phyloP scores from a whole-genome alignment of 2,329 filamentous ascomycete genomes.

The Fusarium temperatum region DNA sequence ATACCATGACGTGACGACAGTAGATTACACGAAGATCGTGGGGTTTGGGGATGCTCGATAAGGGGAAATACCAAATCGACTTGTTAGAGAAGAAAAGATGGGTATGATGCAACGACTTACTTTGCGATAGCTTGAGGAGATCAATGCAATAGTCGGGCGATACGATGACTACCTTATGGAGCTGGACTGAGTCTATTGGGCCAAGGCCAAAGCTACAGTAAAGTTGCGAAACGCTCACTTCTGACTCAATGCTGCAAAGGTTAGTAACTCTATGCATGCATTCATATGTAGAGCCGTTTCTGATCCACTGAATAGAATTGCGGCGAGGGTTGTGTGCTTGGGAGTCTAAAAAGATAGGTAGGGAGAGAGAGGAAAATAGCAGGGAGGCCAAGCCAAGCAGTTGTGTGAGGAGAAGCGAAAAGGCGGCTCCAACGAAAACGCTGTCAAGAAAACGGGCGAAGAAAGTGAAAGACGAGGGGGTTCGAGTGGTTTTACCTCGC shows the following conservation, averaged over 20 bases:
- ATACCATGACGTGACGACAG: slow-evolving; percentile 38
- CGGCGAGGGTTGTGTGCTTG: neutral
- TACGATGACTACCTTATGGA: slow-evolving; percentile 14
- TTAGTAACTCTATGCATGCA: slow-evolving; percentile 34
- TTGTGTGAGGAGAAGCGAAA: slow-evolving; percentile 36
- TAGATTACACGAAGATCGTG: slow-evolving; percentile 26
- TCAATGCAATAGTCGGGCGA: slow-evolving; percentile 30
- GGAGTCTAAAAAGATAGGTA: neutral
- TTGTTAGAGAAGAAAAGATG: neutral
- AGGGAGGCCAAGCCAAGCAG: slow-evolving; percentile 10
- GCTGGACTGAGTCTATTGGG: slow-evolving; percentile 18
- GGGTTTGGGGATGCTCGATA: slow-evolving; percentile 14
- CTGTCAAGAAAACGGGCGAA: slow-evolving; percentile 25
- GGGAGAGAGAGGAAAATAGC: neutral
- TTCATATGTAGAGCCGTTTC: slow-evolving; percentile 27
- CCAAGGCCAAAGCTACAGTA: slow-evolving; percentile 26
- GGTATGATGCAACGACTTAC: slow-evolving; percentile 27
- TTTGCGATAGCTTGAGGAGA: slow-evolving; percentile 15
- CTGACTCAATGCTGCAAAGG: slow-evolving; percentile 31
- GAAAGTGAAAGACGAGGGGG: slow-evolving; percentile 35
- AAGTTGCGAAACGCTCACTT: slow-evolving; percentile 32
- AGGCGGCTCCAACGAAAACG: slow-evolving; percentile 30
- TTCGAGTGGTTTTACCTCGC: slow-evolving; percentile 45
- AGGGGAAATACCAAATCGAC: slow-evolving; percentile 8
- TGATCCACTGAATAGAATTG: slow-evolving; percentile 10